Evolutionary conservation across 768 basidiomycete species (phyloP).

Genomic region (Dacryopinax spathularia): DNA sequence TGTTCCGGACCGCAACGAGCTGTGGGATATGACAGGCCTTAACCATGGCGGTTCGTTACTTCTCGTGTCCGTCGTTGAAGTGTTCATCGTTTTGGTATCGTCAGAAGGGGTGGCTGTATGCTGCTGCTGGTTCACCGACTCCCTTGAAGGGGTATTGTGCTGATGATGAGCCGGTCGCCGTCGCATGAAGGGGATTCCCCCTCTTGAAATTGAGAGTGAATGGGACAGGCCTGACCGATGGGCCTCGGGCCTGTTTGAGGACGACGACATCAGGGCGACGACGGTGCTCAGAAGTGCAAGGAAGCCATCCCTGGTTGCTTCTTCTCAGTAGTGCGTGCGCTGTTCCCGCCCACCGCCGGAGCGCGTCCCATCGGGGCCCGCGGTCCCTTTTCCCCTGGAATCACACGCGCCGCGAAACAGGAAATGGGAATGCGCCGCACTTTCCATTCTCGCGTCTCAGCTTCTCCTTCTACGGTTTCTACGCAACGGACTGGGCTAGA

Average conservation of each 20-base stretch:
- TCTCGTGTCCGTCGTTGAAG: not conserved
- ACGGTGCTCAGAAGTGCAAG: not conserved
- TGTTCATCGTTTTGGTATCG: not conserved
- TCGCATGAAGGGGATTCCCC: conserved; percentile 2
- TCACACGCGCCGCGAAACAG: not conserved
- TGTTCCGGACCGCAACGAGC: not conserved
- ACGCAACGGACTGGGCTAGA: not conserved
- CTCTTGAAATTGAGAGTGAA: not conserved
- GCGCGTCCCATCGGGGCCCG: not conserved
- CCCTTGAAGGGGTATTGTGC: not conserved
- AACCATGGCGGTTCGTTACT: not conserved
- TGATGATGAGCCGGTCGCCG: not conserved
- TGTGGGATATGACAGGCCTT: not conserved
- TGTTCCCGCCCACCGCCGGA: not conserved
- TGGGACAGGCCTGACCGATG: not conserved
- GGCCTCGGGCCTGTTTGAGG: conserved; percentile 4
- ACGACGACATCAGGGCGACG: conserved; percentile 2
- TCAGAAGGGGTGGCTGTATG: not conserved
- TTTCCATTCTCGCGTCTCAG: not conserved
- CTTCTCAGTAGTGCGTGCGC: not conserved
- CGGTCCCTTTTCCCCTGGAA: not conserved
- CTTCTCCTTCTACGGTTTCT: not conserved
- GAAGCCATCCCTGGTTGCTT: conserved; percentile 1
- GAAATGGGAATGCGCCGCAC: not conserved
- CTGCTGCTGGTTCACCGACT: not conserved